Percentiles rank a stretch among this genome's conserved stretches.
Evolutionary conservation across 164 flowering plant genomes (phyloP).

Genomic region (Chloranthus sessilifolius): DNA sequence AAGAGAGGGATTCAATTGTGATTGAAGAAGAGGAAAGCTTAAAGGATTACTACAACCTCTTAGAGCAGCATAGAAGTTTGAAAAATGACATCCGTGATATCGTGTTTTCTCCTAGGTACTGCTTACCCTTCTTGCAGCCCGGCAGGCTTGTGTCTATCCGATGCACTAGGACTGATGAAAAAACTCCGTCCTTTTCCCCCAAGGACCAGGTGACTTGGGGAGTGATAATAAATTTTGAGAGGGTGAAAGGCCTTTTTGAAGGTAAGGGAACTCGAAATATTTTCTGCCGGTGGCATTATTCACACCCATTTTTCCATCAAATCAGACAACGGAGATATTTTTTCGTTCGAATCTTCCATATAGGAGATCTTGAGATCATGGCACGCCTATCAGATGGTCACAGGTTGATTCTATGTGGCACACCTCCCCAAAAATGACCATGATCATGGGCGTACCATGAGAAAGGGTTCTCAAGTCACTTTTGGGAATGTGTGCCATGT

Average conservation of each 20-base stretch:
- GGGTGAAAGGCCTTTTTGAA: constrained; percentile 52
- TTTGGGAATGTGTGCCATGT: too few species aligned
- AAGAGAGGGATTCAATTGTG: constrained; percentile 79
- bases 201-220: constrained; percentile 89
- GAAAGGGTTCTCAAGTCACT: too few species aligned
- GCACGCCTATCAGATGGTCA: too few species aligned
- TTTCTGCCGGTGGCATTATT: too few species aligned
- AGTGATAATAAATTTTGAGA: constrained; percentile 74
- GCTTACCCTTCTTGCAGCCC: constrained; percentile 87
- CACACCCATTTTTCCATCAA: too few species aligned
- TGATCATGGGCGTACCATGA: too few species aligned
- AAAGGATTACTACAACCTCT: constrained; percentile 63
- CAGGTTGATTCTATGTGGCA: too few species aligned
- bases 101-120: constrained; percentile 68
- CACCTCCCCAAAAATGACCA: too few species aligned
- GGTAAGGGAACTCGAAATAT: constrained; percentile 41
- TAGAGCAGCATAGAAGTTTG: constrained; percentile 63
- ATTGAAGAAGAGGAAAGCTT: constrained; percentile 91
- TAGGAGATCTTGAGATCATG: too few species aligned
- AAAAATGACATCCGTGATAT: constrained; percentile 79
- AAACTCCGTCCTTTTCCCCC: constrained; percentile 46
- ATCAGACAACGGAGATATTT: too few species aligned
- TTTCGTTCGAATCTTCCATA: too few species aligned
- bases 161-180: constrained; percentile 47
- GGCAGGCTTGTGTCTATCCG: constrained; percentile 71